A percentile compares a stretch with the other conserved stretches of the same genome.
phyloP scores from a whole-genome alignment of 129 eudicot genomes.

The Kitagawia praeruptora region DNA sequence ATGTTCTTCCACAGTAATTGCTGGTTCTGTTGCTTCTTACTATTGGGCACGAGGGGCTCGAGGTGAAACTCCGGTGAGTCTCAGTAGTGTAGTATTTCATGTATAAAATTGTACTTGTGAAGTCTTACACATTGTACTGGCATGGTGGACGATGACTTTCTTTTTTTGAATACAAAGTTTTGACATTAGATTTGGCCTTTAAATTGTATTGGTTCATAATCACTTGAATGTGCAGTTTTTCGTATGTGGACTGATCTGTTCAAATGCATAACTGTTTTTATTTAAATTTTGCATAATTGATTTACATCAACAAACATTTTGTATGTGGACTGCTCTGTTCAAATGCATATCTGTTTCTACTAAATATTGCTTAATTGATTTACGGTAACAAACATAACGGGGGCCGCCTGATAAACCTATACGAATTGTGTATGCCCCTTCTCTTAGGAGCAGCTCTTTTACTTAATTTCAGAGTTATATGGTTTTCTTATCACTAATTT shows the following conservation, averaged over 20 bases:
- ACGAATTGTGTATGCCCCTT: not conserved
- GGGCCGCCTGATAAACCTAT: not conserved
- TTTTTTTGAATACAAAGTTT: not conserved
- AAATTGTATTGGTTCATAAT: not conserved
- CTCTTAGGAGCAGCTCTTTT: not conserved
- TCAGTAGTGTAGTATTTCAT: not conserved
- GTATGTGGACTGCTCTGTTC: not conserved
- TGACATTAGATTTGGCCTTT: not conserved
- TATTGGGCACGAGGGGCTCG: constrained; percentile 91
- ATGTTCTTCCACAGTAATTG: constrained; percentile 82
- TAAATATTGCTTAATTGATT: not conserved
- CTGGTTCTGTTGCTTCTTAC: constrained; percentile 96
- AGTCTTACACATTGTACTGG: not conserved
- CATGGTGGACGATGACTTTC: not conserved
- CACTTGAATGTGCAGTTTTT: not conserved
- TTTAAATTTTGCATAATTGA: not conserved
- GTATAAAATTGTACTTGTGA: not conserved
- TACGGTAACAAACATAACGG: not conserved
- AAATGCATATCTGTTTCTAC: not conserved
- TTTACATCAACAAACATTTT: constrained; percentile 1
- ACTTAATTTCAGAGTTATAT: not conserved
- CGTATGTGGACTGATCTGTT: not conserved
- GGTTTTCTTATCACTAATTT: not conserved
- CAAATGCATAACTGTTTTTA: not conserved
- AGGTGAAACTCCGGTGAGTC: constrained; percentile 69